A percentile compares a stretch with the other conserved stretches of the same genome.
These are phyloP conservation scores for Trametes sanguinea DNA, from an alignment of 768 basidiomycete genomes.

Conservation along the genomic window DNA sequence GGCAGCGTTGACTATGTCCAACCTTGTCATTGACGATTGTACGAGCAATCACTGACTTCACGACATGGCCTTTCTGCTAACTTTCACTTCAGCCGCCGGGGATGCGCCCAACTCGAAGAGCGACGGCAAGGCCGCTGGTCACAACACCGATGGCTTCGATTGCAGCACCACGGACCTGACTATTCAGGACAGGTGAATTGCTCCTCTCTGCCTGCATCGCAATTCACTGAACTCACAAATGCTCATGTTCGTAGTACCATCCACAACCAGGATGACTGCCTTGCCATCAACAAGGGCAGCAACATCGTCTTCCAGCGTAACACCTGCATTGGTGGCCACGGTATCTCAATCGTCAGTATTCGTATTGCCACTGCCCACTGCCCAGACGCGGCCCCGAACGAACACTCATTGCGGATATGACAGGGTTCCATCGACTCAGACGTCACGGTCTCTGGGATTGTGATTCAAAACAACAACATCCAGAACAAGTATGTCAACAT, in stretches of 20 bases:
- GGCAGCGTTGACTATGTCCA: constrained; percentile 40
- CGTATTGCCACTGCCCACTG: too few species aligned
- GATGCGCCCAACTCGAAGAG: constrained; percentile 54
- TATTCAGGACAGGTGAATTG: constrained; percentile 30
- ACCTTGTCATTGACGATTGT: constrained; percentile 60
- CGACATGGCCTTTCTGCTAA: background rate
- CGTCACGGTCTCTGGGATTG: constrained; percentile 47
- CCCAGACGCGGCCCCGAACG: too few species aligned
- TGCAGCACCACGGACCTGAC: constrained; percentile 30
- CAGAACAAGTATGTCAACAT: constrained; percentile 48
- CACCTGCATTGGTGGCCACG: constrained; percentile 60
- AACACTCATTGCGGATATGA: background rate
- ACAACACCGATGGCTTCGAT: constrained; percentile 38
- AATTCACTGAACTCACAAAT: background rate
- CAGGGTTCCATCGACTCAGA: constrained; percentile 60
- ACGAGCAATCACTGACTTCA: constrained; percentile 22
- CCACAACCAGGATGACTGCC: constrained; percentile 53
- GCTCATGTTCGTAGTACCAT: constrained; percentile 14
- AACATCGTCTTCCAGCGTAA: constrained; percentile 46
- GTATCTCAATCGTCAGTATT: constrained; percentile 51
- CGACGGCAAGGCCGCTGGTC: constrained; percentile 50
- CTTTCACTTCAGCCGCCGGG: constrained; percentile 46
- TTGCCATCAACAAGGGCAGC: constrained; percentile 50
- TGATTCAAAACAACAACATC: constrained; percentile 54
- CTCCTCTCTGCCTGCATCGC: background rate